Evolutionary conservation across 1,284 basidiomycete genomes (phyloP).

Genomic region (Testicularia cyperi): DNA sequence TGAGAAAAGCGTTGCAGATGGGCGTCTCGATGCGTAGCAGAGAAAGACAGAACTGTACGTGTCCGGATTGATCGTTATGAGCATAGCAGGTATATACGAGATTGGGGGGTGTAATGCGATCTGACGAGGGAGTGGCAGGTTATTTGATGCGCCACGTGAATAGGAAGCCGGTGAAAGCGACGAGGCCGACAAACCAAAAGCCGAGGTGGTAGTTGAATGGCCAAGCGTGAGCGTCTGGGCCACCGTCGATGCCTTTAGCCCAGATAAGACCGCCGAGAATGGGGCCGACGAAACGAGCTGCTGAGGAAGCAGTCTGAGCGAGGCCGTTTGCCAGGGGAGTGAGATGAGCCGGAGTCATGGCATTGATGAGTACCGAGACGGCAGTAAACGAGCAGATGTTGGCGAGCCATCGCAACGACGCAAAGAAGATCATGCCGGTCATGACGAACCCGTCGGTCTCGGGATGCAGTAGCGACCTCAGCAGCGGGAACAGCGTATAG

Average conservation of each 20-base stretch:
- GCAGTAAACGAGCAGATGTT: slow-evolving; percentile 61
- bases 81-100: no score
- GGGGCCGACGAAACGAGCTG: slow-evolving; percentile 61
- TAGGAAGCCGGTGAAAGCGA: slow-evolving; percentile 47
- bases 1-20: no score
- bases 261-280: slow-evolving; percentile 57
- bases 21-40: no score
- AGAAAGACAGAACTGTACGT: no score
- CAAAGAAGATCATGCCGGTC: slow-evolving; percentile 61
- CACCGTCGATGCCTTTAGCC: slow-evolving; percentile 52
- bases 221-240: slow-evolving; percentile 30
- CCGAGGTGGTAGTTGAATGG: slow-evolving; percentile 56
- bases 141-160: slow-evolving; percentile 37
- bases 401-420: slow-evolving; percentile 59
- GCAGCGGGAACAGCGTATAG: slow-evolving; percentile 56
- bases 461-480: slow-evolving; percentile 62
- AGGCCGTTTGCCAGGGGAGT: slow-evolving; percentile 62
- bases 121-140: background rate
- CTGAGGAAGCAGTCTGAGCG: slow-evolving; percentile 60
- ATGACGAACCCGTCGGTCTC: slow-evolving; percentile 62
- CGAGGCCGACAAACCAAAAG: slow-evolving; percentile 53
- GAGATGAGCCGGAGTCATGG: slow-evolving; percentile 61
- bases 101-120: no score
- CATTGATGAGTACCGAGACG: slow-evolving; percentile 59
- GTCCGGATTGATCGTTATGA: no score